phyloP scores from a whole-genome alignment of 257 asterid species.

The Fraxinus americana region DNA sequence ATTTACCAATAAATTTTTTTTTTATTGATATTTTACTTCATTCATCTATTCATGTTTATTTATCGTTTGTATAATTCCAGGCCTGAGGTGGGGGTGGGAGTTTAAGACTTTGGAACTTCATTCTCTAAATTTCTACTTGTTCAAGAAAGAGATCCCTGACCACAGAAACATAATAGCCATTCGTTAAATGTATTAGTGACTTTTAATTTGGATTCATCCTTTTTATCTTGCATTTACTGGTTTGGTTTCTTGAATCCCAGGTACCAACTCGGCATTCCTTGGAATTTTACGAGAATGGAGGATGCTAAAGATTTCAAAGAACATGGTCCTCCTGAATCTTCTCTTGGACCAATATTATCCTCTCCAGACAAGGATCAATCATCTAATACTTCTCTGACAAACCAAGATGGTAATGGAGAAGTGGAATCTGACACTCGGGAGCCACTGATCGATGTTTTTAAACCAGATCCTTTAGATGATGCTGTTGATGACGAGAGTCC shows the following conservation, averaged over 20 bases:
- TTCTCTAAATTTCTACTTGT: too few species aligned
- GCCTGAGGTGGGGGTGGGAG: not conserved
- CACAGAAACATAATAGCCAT: too few species aligned
- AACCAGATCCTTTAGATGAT: constrained; percentile 24
- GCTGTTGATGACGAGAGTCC: not conserved
- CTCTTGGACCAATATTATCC: constrained; percentile 37
- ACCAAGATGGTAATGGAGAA: constrained; percentile 31
- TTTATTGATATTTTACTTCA: too few species aligned
- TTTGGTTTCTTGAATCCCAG: constrained; percentile 27
- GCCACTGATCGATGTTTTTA: constrained; percentile 17
- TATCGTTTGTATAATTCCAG: not conserved
- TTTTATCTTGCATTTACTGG: constrained; percentile 7
- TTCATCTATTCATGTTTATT: not conserved
- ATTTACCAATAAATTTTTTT: too few species aligned
- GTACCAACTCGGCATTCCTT: constrained; percentile 29
- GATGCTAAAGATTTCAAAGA: constrained; percentile 41
- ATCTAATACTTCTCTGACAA: constrained; percentile 30
- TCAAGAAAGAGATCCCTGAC: not conserved
- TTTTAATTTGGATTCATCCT: not conserved
- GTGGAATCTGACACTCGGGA: constrained; percentile 22
- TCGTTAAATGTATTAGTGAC: not conserved
- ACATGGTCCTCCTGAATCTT: constrained; percentile 44
- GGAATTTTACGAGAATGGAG: constrained; percentile 58
- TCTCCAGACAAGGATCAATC: constrained; percentile 42
- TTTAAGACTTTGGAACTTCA: too few species aligned